These are phyloP conservation scores for Daedaleopsis nitida DNA, from an alignment of 768 basidiomycete genomes.

Conservation along the genomic window DNA sequence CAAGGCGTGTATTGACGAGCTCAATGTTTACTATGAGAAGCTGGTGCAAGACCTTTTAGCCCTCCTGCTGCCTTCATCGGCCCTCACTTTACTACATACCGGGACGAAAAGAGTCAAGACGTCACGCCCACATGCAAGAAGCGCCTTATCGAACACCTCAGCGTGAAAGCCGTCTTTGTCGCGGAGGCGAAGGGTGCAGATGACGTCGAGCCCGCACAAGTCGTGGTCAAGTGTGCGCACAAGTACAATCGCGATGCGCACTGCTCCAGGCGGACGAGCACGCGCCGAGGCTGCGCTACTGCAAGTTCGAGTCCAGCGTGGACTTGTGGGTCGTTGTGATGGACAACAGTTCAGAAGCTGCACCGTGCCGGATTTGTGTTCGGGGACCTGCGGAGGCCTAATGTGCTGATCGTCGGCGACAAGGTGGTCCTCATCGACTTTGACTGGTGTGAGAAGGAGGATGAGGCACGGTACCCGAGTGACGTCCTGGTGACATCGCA, in stretches of 20 bases:
- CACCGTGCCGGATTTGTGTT: conserved; percentile 28
- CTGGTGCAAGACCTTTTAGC: background rate
- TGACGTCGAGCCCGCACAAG: background rate
- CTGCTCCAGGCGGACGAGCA: background rate
- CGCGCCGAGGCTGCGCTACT: too few relatives aligned
- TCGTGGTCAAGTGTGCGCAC: background rate
- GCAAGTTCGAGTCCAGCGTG: too few relatives aligned
- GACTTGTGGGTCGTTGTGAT: too few relatives aligned
- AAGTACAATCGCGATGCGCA: background rate
- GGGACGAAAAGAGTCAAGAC: background rate
- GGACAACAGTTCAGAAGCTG: conserved; percentile 16
- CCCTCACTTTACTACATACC: conserved; percentile 4
- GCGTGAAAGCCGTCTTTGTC: background rate
- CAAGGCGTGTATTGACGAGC: background rate
- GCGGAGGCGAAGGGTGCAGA: background rate
- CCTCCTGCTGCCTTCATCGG: background rate
- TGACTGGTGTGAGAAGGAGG: conserved; percentile 10
- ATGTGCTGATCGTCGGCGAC: too few relatives aligned
- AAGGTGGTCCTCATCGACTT: conserved; percentile 1
- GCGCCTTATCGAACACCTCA: background rate
- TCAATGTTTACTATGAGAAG: conserved; percentile 8
- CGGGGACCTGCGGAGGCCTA: conserved; percentile 27
- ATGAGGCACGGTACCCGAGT: conserved; percentile 7
- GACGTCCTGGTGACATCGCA: too few relatives aligned
- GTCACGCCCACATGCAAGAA: conserved; percentile 5